Percentiles rank a stretch among this genome's conserved stretches.
Evolutionary conservation across 768 basidiomycete genomes (phyloP).

Genomic region (Steccherinum ochraceum): DNA sequence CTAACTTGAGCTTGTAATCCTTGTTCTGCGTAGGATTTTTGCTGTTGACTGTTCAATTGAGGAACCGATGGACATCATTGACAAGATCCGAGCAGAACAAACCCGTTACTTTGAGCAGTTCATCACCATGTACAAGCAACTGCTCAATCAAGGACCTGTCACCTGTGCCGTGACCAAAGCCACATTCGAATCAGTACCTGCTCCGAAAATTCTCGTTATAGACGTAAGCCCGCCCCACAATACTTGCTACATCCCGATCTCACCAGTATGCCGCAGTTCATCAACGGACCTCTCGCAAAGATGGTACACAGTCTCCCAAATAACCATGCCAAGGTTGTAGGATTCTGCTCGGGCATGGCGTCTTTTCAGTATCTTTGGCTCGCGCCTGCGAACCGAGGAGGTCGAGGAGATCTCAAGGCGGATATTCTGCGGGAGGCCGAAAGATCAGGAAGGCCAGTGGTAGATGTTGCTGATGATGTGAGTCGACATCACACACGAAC

Average conservation of each 20-base stretch:
- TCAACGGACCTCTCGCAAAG: background rate
- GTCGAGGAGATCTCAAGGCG: background rate
- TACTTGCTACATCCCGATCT: too few relatives aligned
- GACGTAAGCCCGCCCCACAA: background rate
- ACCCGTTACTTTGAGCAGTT: background rate
- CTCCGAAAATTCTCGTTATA: background rate
- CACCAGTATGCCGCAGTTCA: too few relatives aligned
- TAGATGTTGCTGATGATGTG: conserved; percentile 2
- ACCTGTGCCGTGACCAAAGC: background rate
- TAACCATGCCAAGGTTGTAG: background rate
- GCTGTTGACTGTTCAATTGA: background rate
- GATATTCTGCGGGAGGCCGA: background rate
- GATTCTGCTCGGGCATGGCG: background rate
- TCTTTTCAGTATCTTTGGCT: background rate
- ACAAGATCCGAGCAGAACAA: background rate
- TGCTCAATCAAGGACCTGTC: background rate
- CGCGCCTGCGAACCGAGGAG: background rate
- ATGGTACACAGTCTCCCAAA: background rate
- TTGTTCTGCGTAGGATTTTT: background rate
- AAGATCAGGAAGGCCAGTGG: background rate
- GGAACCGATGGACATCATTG: background rate
- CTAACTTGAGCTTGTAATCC: too few relatives aligned
- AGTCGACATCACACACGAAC: background rate
- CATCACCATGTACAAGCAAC: background rate
- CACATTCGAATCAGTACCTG: background rate